Base-by-base conservation (phyloP, 1,284 basidiomycete species). In the Moesziomyces sp. region DNA sequence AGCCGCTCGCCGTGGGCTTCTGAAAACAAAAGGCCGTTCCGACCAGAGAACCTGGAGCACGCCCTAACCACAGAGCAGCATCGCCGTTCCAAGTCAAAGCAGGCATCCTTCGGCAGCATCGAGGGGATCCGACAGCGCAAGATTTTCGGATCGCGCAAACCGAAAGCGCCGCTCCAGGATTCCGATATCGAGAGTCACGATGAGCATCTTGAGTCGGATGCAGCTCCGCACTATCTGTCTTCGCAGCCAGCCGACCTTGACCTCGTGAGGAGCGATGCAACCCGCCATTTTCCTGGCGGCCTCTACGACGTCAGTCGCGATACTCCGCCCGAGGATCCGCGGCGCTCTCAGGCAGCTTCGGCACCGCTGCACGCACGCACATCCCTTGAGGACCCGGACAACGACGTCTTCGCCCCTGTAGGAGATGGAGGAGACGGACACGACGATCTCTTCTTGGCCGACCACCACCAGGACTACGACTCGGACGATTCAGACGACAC, bases 401-500 rank as follows among this genome's bases (percentile, higher is more conserved):
- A 35, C 1, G 57, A 65, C 21, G 23, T 58, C 11, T 46, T 52
- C n/a, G 52, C 47, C 8, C 23, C 44, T 11, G 40, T 21, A n/a
- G 33, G 23, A 7, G 35, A 54, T 35, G 21, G 46, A n/a, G 33
- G n/a, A 7, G 35, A 54, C 44, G 21, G 46, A 4, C 26, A 49
- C 3, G 60, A 59, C 5, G 57, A 63, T 5, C 4, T 45, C 9
- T 44, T 60, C 2, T 14, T 50, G 13, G 62, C 53, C 1, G 52
- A 40, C 14, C 33, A 49, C 11, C 51, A 45, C 10, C 56, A 48
- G 14, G 56, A 58, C 3, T 69, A 62, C 30, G 68, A 75, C 24
- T 71, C 73, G 21, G 68, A 67, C 43, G 63, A 57, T 14, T 75
- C 73, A 13, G 67, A 71, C 58, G 68, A 75, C 21, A 67, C 73